Evolutionary conservation across 345 rosid species (phyloP), one percentile per base, ranked within the genome.

Genomic region (Acer yangbiense): DNA sequence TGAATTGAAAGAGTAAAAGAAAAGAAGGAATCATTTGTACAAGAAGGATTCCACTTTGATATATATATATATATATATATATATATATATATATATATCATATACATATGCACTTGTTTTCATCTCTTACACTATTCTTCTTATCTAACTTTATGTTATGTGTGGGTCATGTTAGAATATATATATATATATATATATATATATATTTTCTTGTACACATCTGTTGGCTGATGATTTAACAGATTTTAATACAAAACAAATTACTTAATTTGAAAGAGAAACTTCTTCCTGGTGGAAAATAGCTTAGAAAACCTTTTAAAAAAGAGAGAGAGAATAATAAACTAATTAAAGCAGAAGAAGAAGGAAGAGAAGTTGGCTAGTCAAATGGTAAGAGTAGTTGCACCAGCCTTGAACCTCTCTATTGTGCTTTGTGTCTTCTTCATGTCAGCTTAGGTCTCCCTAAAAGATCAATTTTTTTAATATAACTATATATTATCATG

Each of bases 21-120:
- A 72, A 61, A 60, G 29, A 79, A 67, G 60, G 83, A 83, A 83
- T 75, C 70, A 71, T 75, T 72, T 64, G 74, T 25, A 44, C 76
- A 32, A 52, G 76, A 77, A 75, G 52, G 76, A 76, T 76, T 76
- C 88, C 77, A 52, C 72, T 81, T 86, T 75, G 77, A 71, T 43
- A 35, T 4, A 25, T 25, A 25, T 25, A 25, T 25, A n/a, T n/a
- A n/a, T n/a, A n/a, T n/a, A n/a, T n/a, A n/a, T n/a, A n/a, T n/a
- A n/a, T n/a, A n/a, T n/a, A n/a, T n/a, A n/a, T n/a, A 25, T 25
- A 25, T 25, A 25, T 25, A 32, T 14, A 50, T 50, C 55, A 13
- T 76, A 32, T 32, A 32, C 39, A 32, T 35, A 35, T 35, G 79
- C 7, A 57, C 20, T 60, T 68, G 76, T 81, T 79, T 79, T 77